Evolutionary conservation across 2,329 filamentous ascomycete species (phyloP), one percentile per base, ranked within the genome.

Genomic region (Lecanicillium sp.): DNA sequence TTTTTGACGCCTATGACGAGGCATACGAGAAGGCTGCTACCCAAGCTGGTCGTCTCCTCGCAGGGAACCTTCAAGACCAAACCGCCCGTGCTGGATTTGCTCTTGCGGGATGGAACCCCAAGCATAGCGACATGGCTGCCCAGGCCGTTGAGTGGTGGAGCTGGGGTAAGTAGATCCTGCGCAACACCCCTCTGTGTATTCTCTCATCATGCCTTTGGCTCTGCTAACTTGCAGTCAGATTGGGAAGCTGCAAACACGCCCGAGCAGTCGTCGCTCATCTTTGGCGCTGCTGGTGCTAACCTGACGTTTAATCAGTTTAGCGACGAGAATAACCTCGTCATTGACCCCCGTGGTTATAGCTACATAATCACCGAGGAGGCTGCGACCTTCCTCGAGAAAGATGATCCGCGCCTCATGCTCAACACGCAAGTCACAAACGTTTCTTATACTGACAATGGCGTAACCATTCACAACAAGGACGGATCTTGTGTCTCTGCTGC

Each of bases 71-170:
- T 8, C 77, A 81, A 46, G 80, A 84, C 48, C 63, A 68, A 9
- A 80, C 68, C 27, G 64, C 67, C n/a, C 71, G 79, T 17, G 67
- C 73, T 1, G 80, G 73, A 0, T 56, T 83, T 7, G 68, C 65
- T 9, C 51, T 80, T n/a, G 70, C 69, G 0, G 78, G 73, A 1
- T 85, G 79, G 78, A 74, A 73, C 37, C 75, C 78, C 0, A 67
- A 64, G 38, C 64, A 55, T 38, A 43, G 64, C 38, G 64, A 80
- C 37, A 70, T 72, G 60, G 59, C 67, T 12, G 67, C 65, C 3
- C 72, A 78, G 41, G 75, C 78, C 0, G 66, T 75, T 2, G 80
- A 85, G 41, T 84, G 77, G 72, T 69, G 61, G 59, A 53, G 49
- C 12, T 62, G 59, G 59, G 74, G 41, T 43, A 34, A 33, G 41